Evolutionary conservation across 116 monocot genomes (phyloP), one percentile per base, ranked within the genome.

Genomic region (Phalaenopsis hybrid): DNA sequence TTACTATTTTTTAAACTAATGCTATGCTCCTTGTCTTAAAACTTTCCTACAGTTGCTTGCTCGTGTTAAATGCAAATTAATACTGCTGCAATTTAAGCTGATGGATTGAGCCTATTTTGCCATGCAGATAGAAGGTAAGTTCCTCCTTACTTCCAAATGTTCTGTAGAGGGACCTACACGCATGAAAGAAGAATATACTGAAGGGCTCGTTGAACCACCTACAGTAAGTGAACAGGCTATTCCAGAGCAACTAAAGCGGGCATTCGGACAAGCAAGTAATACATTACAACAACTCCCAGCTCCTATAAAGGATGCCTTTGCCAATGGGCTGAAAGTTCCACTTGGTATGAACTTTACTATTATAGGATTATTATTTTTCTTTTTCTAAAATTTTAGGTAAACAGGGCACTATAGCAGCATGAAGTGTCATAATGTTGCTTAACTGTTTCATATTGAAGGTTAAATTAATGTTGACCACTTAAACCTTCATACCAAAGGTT

Each of bases 141-240:
- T 99, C 58, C 81, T 89, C 13, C 79, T 99, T 81, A 89, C 89
- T 5, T 87, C 93, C 73, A 93, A 88, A 61, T 85, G 93, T 68
- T 88, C 99, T 12, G 82, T 99, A 34, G 99, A 99, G 82, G 99
- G 99, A 4, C 95, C 95, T 45, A 84, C 84, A 4, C 82, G 99
- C 76, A 84, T 99, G 93, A 99, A 93, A 93, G 99, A 99, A 88
- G 99, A 99, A 77, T 99, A 99, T 83, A 78, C 87, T 77, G 99
- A 99, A 84, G 95, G 93, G n/a, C 28, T 91, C 65, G 74, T 99
- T 44, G 95, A 95, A 82, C 83, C 86, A 78, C 95, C 95, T 33
- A 86, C 82, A 51, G 77, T 99, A 58, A 92, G 79, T 79, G 87
- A 92, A 67, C 89, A 88, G 45, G 83, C 99, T 84, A 86, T 97